Evolutionary conservation across 768 basidiomycete genomes (phyloP).

Genomic region (Leccinum ochraceum): DNA sequence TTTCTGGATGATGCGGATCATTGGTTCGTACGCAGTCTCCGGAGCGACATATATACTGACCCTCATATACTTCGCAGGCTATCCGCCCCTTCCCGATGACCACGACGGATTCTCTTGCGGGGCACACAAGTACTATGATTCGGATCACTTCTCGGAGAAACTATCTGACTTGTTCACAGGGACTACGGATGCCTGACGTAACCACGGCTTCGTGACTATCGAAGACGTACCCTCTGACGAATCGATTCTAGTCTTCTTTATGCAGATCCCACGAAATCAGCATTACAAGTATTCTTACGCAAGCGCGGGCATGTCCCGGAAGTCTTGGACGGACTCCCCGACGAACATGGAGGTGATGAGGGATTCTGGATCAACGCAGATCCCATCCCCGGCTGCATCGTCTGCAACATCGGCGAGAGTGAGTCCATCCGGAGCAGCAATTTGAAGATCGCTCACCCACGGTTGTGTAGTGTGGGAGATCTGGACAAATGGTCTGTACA

Average conservation of each 20-base stretch:
- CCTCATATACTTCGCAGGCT: slow-evolving; percentile 50
- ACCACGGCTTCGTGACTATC: slow-evolving; percentile 20
- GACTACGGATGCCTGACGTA: slow-evolving; percentile 93
- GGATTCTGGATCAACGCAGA: slow-evolving; percentile 84
- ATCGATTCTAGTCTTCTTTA: slow-evolving; percentile 69
- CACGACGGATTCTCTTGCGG: slow-evolving; percentile 88
- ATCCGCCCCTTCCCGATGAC: slow-evolving; percentile 80
- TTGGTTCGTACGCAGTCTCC: slow-evolving; percentile 47
- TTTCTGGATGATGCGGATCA: slow-evolving; percentile 88
- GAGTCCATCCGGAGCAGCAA: slow-evolving; percentile 27
- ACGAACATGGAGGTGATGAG: slow-evolving; percentile 55
- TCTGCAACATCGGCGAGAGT: slow-evolving; percentile 95
- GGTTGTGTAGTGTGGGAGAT: slow-evolving; percentile 80
- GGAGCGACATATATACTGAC: neutral
- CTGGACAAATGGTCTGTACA: slow-evolving; percentile 88
- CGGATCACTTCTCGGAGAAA: neutral
- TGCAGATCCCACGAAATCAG: slow-evolving; percentile 76
- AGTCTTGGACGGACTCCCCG: slow-evolving; percentile 40
- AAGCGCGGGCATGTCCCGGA: slow-evolving; percentile 37
- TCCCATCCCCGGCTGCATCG: slow-evolving; percentile 79
- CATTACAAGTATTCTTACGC: slow-evolving; percentile 78
- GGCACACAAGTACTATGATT: slow-evolving; percentile 68
- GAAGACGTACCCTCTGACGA: slow-evolving; percentile 8
- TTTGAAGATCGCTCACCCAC: slow-evolving; percentile 1
- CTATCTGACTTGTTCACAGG: slow-evolving; percentile 37